Evolutionary conservation across 1,284 basidiomycete species (phyloP).

Genomic region (Sporisorium scitamineum): DNA sequence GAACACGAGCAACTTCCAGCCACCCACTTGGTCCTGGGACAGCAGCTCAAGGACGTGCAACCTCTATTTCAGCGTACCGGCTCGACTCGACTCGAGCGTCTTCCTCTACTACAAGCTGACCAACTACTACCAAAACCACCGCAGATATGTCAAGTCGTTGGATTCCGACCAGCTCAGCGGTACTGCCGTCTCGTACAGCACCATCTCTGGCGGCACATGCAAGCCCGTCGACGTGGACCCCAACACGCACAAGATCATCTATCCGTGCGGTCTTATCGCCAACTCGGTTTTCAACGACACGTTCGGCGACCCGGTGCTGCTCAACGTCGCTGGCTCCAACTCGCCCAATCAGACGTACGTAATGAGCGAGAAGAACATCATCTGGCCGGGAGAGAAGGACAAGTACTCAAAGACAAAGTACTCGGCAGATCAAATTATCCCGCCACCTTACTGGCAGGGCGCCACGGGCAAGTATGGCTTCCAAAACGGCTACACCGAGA

Average conservation of each 20-base stretch:
- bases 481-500: slow-evolving; percentile 80
- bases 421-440: slow-evolving; percentile 76
- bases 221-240: slow-evolving; percentile 79
- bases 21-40: slow-evolving; percentile 59
- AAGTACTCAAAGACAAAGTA: slow-evolving; percentile 77
- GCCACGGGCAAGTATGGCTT: slow-evolving; percentile 70
- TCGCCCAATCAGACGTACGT: slow-evolving; percentile 73
- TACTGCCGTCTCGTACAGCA: slow-evolving; percentile 73
- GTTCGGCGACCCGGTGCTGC: slow-evolving; percentile 76
- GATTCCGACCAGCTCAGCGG: slow-evolving; percentile 88
- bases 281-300: slow-evolving; percentile 99
- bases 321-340: slow-evolving; percentile 74
- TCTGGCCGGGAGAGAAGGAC: slow-evolving; percentile 92
- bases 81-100: slow-evolving; percentile 80
- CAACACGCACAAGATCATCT: slow-evolving; percentile 70
- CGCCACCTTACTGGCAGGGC: slow-evolving; percentile 87
- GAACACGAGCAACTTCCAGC: slow-evolving; percentile 62
- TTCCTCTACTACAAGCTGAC: slow-evolving; percentile 91
- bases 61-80: slow-evolving; percentile 74
- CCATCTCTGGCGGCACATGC: slow-evolving; percentile 78
- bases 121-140: slow-evolving; percentile 91
- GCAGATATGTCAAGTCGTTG: slow-evolving; percentile 94
- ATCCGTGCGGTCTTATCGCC: slow-evolving; percentile 96
- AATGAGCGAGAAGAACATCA: slow-evolving; percentile 85
- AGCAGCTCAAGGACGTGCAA: slow-evolving; percentile 47